phyloP scores from a whole-genome alignment of 2,329 filamentous ascomycete species.

The Chaetomium sp. region DNA sequence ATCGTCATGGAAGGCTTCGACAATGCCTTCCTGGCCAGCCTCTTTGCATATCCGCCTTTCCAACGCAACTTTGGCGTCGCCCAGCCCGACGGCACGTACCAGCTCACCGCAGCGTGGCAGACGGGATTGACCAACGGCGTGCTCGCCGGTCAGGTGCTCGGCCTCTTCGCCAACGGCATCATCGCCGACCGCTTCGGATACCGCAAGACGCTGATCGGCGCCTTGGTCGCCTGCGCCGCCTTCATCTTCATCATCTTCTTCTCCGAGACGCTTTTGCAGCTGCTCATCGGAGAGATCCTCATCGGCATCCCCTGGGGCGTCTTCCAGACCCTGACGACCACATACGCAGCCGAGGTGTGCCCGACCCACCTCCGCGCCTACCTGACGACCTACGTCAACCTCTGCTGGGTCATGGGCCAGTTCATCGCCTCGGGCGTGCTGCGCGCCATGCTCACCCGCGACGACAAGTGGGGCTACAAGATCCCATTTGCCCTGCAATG shows the following conservation, averaged over 20 bases:
- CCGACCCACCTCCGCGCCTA: conserved; percentile 46
- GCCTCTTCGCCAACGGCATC: conserved; percentile 40
- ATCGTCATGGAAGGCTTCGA: conserved; percentile 57
- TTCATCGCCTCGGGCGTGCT: conserved; percentile 41
- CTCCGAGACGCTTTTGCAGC: conserved; percentile 16
- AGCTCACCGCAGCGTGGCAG: conserved; percentile 60
- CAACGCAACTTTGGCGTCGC: conserved; percentile 50
- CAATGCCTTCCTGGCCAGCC: conserved; percentile 50
- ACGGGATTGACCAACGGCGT: conserved; percentile 58
- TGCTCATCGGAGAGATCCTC: conserved; percentile 19
- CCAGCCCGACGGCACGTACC: conserved; percentile 38
- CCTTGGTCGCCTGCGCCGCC: conserved; percentile 8
- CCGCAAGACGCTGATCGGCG: conserved; percentile 20
- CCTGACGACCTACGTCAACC: conserved; percentile 16
- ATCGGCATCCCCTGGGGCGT: conserved; percentile 55
- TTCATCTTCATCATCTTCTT: conserved; percentile 24
- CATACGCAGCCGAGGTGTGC: conserved; percentile 54
- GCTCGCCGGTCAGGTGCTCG: conserved; percentile 57
- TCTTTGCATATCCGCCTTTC: conserved; percentile 52
- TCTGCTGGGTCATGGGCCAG: conserved; percentile 15
- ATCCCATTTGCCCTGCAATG: conserved; percentile 35
- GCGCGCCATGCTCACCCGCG: conserved; percentile 42
- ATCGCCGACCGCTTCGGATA: conserved; percentile 21
- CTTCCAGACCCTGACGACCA: conserved; percentile 55
- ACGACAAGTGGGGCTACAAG: conserved; percentile 42